Evolutionary conservation across 805 yeast species (phyloP).

Genomic region (Martiniozyma abietophila): DNA sequence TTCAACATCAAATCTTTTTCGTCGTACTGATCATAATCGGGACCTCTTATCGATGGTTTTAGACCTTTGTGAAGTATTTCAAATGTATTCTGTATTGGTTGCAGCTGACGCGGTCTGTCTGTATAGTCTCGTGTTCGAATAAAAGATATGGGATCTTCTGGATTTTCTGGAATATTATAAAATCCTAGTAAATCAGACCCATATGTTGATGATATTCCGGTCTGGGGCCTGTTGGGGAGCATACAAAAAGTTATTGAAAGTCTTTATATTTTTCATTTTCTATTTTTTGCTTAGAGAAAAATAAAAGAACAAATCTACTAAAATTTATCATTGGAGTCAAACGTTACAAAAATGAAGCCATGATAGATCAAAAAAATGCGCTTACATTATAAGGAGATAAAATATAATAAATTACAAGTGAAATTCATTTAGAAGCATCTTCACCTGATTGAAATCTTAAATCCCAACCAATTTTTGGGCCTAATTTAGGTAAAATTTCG

Average conservation of each 20-base stretch:
- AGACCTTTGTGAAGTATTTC: constrained; percentile 3
- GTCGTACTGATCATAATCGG: neutral
- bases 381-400: constrained; percentile 1
- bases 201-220: constrained; percentile 6
- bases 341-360: too few relatives aligned
- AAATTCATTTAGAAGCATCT: constrained; percentile 22
- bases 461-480: constrained; percentile 94
- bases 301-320: too few relatives aligned
- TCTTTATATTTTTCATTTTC: neutral
- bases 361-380: too few relatives aligned
- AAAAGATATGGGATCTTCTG: constrained; percentile 4
- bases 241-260: neutral
- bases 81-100: constrained; percentile 3
- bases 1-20: too few relatives aligned
- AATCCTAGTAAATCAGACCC: constrained; percentile 4
- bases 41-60: neutral
- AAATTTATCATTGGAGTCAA: too few relatives aligned
- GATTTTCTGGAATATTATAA: constrained; percentile 3
- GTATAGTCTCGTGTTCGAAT: constrained; percentile 3
- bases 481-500: constrained; percentile 80
- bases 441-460: constrained; percentile 60
- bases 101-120: constrained; percentile 3
- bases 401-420: too few relatives aligned
- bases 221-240: constrained; percentile 3
- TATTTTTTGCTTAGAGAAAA: too few relatives aligned